phyloP scores from a whole-genome alignment of 129 eudicot species.

The Ambrosia trifida region DNA sequence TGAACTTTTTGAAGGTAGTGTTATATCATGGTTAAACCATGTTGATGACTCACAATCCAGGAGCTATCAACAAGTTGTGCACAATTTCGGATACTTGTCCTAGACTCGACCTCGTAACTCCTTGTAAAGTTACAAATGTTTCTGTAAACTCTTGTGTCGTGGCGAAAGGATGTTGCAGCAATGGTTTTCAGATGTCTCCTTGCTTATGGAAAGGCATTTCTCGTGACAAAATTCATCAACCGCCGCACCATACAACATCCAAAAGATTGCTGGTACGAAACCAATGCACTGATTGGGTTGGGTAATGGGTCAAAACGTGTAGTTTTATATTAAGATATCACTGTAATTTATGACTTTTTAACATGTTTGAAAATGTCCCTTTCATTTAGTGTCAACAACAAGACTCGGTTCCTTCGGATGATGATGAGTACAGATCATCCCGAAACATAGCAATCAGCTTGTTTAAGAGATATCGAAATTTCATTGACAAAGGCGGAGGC shows the following conservation, averaged over 20 bases:
- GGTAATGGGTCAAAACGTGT: not conserved
- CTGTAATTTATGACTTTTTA: not conserved
- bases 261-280: conserved; percentile 74
- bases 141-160: conserved; percentile 28
- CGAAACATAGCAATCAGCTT: conserved; percentile 89
- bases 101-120: conserved; percentile 43
- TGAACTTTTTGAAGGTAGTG: conserved; percentile 42
- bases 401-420: conserved; percentile 66
- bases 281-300: not conserved
- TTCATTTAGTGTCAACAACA: conserved; percentile 62
- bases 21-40: conserved; percentile 63
- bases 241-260: conserved; percentile 50
- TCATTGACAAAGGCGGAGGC: conserved; percentile 83
- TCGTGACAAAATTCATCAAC: conserved; percentile 42
- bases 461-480: conserved; percentile 78
- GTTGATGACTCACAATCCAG: conserved; percentile 46
- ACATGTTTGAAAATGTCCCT: not conserved
- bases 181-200: conserved; percentile 34
- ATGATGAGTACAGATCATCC: conserved; percentile 91
- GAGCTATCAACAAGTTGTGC: conserved; percentile 49
- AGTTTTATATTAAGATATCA: not conserved
- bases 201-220: conserved; percentile 39
- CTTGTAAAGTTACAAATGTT: conserved; percentile 39
- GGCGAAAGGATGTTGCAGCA: conserved; percentile 39
- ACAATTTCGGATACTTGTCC: conserved; percentile 34